Base-by-base conservation (phyloP, 2,329 filamentous ascomycete genomes). In the Fonsecaea pugnacius region DNA sequence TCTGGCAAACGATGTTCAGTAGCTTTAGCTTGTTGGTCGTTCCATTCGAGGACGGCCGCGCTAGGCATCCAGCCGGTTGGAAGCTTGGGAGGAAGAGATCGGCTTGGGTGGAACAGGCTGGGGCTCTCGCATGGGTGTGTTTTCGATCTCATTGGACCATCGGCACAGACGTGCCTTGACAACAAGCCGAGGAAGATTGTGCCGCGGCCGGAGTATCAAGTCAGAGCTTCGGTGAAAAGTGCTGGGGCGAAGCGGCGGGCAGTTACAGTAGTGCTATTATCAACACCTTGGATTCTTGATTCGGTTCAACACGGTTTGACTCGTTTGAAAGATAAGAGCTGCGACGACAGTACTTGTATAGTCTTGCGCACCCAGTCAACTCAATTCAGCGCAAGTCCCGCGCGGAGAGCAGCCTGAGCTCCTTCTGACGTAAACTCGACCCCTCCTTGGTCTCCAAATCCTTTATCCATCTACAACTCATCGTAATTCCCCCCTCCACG, bases 401-500 rank as follows among this genome's bases (percentile, higher is more conserved):
- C 27, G 27, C 27, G 27, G 27, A 30, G 35, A 21, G 24, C 14
- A 5, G 32, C 32, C 27, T 30, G 33, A 52, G 43, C 18, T n/a
- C 16, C 24, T 48, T 33, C 48, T 60, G 57, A 60, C 57, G 57
- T 60, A 52, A 40, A 51, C 12, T 14, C 51, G 16, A 33, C 21
- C 14, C 43, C 57, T 46, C 43, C 14, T 46, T 40, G 18, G 30
- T 52, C 57, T 52, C 48, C 57, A 60, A 60, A n/a, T 38, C n/a
- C 21, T 21, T 33, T 18, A 9, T 38, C 10, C 21, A 21, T 33
- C 30, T 36, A 16, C 16, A n/a, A 32, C 24, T 30, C 27, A 60
- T 32, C 54, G 48, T 30, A 60, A 12, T 51, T 27, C 54, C 14
- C 30, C 18, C 33, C 33, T n/a, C n/a, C 14, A n/a, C 32, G 18